Conservation (phyloP, 2,329 filamentous ascomycete species). For the Aspergillus sojae region DNA sequence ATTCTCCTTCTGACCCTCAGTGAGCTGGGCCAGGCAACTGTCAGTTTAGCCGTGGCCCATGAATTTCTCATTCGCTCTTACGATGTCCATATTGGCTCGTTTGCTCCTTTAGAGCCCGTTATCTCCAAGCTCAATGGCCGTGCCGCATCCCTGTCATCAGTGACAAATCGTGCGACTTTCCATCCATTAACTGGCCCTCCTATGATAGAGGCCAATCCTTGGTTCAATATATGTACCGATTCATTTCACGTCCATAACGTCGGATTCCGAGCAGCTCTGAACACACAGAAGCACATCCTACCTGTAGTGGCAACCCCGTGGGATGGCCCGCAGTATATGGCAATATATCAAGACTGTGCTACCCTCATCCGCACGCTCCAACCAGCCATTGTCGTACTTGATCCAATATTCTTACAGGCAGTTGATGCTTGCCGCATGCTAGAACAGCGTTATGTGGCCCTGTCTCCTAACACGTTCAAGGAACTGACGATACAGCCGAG, state of each 20-base stretch:
- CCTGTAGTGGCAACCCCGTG: conserved; percentile 27
- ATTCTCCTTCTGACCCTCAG: conserved; percentile 47
- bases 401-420: conserved; percentile 44
- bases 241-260: conserved; percentile 16
- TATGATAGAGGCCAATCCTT: conserved; percentile 21
- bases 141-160: conserved; percentile 9
- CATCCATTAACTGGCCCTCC: conserved; percentile 28
- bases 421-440: conserved; percentile 43
- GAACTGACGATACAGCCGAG: conserved; percentile 42
- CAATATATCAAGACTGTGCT: conserved; percentile 37
- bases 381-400: conserved; percentile 25
- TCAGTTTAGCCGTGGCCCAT: conserved; percentile 43
- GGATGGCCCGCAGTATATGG: conserved; percentile 39
- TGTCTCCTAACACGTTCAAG: conserved; percentile 49
- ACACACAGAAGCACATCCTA: conserved; percentile 22
- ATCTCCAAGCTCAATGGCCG: conserved; percentile 25
- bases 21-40: conserved; percentile 47
- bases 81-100: conserved; percentile 48
- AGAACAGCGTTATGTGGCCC: conserved; percentile 34
- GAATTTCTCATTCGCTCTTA: conserved; percentile 38
- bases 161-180: conserved; percentile 21
- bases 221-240: background rate
- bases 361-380: conserved; percentile 36
- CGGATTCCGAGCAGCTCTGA: conserved; percentile 34
- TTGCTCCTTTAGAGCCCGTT: conserved; percentile 31